Evolutionary conservation across 257 asterid genomes (phyloP).

Genomic region (Lycium barbarum): DNA sequence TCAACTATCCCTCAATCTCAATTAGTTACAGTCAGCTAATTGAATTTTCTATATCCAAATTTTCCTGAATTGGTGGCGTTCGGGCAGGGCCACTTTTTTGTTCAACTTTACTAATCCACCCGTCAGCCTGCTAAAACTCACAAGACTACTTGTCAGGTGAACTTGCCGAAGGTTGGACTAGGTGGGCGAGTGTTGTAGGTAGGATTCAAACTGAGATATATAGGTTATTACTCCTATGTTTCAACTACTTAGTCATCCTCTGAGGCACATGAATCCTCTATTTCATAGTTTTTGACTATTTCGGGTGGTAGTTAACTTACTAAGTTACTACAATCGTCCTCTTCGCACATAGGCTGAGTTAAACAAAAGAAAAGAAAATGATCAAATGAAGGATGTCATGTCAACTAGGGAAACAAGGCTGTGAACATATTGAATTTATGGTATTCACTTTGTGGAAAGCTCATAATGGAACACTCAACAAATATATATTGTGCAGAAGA

Average conservation of each 20-base stretch:
- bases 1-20: background rate
- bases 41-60: slow-evolving; percentile 5
- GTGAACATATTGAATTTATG: background rate
- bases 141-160: background rate
- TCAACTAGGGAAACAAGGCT: background rate
- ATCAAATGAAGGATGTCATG: background rate
- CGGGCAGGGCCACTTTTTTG: background rate
- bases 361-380: too few relatives aligned
- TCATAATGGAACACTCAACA: background rate
- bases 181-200: background rate
- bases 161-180: background rate
- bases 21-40: background rate
- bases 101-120: background rate
- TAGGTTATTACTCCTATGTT: background rate
- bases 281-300: background rate
- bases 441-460: background rate
- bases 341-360: background rate
- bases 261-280: background rate
- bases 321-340: too few relatives aligned
- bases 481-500: background rate
- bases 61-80: background rate
- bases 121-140: background rate
- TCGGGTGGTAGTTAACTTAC: background rate
- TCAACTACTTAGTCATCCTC: background rate
- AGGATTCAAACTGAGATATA: background rate